Evolutionary conservation across 2,329 filamentous ascomycete species (phyloP), one percentile per base, ranked within the genome.

Genomic region (Cercospora beticola): DNA sequence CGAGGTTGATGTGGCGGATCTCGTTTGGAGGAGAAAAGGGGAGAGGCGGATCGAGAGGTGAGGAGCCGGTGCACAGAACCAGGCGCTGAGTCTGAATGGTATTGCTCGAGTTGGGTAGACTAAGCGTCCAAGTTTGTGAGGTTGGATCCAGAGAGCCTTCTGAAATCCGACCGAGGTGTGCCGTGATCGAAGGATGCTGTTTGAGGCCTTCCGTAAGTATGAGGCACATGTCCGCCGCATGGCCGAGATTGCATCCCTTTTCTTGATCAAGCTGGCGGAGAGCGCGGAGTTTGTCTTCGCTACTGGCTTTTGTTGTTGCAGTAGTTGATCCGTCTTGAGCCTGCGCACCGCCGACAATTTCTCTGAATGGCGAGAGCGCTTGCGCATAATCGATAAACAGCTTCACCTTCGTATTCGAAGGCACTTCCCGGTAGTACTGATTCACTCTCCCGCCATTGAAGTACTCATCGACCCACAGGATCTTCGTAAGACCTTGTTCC

Each of bases 391-490:
- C 81, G 67, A 87, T 79, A 75, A 90, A 89, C 23, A 87, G 80
- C 56, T 83, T 82, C 52, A 87, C 87, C 74, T 87, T 89, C 67
- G 88, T 90, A 75, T 90, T 90, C 73, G 83, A 86, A 70, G 87
- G 87, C 21, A 89, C 88, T 74, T 89, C 87, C 59, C 87, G 82
- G 74, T 90, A 90, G 74, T 81, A 82, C 68, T 81, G 80, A 71
- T 79, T 79, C 54, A 80, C 73, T 57, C 78, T 70, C 12, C 78
- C 78, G 9, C 76, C 87, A 26, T 84, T 78, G 73, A 89, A 89
- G 2, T 77, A 74, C 36, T 86, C 82, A 74, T 89, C 88, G 49
- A 89, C 80, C 88, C 88, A 90, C 62, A 86, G 76, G 60, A 89
- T 82, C 14, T 83, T 83, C 8, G 80, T 77, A 7, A 83, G 79